These are phyloP conservation scores for Lentinula sp. DNA, from an alignment of 768 basidiomycete species.

Conservation along the genomic window DNA sequence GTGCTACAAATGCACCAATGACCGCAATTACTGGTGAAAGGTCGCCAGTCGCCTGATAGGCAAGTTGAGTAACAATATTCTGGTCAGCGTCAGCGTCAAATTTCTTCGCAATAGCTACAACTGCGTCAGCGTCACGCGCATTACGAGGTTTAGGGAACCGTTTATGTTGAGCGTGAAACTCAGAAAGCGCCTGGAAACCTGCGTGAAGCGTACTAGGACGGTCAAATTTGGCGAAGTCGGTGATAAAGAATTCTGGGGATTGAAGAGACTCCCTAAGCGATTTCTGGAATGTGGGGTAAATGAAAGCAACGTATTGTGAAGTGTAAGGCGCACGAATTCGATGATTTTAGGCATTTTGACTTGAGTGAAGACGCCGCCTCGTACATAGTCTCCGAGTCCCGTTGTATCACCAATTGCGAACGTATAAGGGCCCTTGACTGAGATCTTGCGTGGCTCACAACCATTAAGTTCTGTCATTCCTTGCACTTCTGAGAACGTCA, in stretches of 20 bases:
- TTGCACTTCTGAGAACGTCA: conserved; percentile 93
- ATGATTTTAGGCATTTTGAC: conserved; percentile 98
- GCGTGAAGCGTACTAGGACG: conserved; percentile 85
- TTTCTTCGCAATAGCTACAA: conserved; percentile 78
- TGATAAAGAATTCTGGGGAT: conserved; percentile 83
- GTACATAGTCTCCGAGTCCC: conserved; percentile 66
- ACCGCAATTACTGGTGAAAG: conserved; percentile 88
- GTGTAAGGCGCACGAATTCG: conserved; percentile 67
- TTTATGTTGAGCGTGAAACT: conserved; percentile 59
- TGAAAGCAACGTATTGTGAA: background rate
- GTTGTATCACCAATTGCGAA: conserved; percentile 94
- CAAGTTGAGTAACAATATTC: conserved; percentile 74
- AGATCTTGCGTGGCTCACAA: conserved; percentile 86
- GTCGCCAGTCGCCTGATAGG: conserved; percentile 90
- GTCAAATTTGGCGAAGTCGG: conserved; percentile 97
- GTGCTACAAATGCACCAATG: conserved; percentile 95
- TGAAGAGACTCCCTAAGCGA: conserved; percentile 80
- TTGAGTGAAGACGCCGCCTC: conserved; percentile 94
- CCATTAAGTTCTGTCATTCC: conserved; percentile 91
- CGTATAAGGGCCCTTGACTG: conserved; percentile 96
- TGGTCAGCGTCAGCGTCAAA: conserved; percentile 74
- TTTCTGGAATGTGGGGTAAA: conserved; percentile 53
- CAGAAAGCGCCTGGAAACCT: conserved; percentile 90
- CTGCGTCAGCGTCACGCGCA: conserved; percentile 62
- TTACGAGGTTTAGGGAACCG: conserved; percentile 82